Evolutionary conservation across 768 basidiomycete genomes (phyloP), one percentile per base, ranked within the genome.

Genomic region (Lentinula lateritia): DNA sequence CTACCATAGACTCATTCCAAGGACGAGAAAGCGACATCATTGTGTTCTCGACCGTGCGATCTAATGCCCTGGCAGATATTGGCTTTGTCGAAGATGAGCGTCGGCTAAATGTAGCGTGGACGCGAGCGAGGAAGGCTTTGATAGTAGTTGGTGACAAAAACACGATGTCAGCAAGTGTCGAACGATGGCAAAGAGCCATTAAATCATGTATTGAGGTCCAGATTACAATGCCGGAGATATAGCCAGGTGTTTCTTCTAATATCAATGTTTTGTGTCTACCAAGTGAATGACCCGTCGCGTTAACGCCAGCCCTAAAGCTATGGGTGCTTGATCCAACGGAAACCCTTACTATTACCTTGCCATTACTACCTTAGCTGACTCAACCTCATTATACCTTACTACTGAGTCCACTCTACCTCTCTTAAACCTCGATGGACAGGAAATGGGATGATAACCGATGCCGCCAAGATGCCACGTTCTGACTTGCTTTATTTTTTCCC

Each of bases 31-130:
- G 81, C 62, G 87, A 90, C 63, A 76, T 89, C 52, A 76, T 89
- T 50, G 79, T 90, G 28, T 86, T 87, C 67, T 82, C 84, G 0
- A 81, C 84, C 4, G 87, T 89, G 13, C 79, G 87, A 10, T 83
- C 80, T 65, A 89, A 90, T 64, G 75, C 66, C 16, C 75, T 80
- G 43, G 75, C 77, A 0, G 87, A 89, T 52, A 83, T 89, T 50
- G 87, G 87, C 5, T 90, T 89, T 63, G 72, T 88, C 38, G 84
- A 84, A 28, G 86, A 87, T 69, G 77, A 74, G 52, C 73, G 86
- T 60, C 67, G 86, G 64, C 68, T 86, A 66, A 87, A 89, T 66
- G 87, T 89, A 7, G 86, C 86, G 76, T 89, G 86, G 87, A 89
- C 88, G 13, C 73, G 88, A 1, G 84, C 87, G 1, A 75, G 76